phyloP scores from a whole-genome alignment of 2,329 filamentous ascomycete genomes.

The Pestalotiopsis sp. region DNA sequence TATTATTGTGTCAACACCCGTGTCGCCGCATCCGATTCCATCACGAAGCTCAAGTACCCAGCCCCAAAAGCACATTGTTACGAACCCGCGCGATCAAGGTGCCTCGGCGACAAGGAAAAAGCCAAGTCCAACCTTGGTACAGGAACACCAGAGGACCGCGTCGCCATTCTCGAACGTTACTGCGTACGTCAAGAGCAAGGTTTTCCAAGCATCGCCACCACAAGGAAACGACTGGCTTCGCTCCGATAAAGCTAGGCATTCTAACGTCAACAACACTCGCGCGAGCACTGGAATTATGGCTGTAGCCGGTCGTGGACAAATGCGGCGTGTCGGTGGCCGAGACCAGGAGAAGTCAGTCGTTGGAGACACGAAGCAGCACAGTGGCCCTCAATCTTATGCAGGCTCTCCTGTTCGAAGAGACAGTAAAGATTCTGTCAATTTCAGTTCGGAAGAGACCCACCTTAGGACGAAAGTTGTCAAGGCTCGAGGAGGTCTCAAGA shows the following conservation, averaged over 20 bases:
- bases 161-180: conserved; percentile 1
- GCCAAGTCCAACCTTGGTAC: neutral
- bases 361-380: neutral
- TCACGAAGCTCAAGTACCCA: neutral
- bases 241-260: conserved; percentile 18
- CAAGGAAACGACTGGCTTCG: conserved; percentile 27
- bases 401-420: neutral
- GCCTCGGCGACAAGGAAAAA: too few relatives aligned
- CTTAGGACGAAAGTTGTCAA: neutral
- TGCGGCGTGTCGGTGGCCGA: conserved; percentile 3
- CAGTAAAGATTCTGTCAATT: neutral
- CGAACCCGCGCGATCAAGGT: neutral
- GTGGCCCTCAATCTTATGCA: neutral
- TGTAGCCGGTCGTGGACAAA: conserved; percentile 18
- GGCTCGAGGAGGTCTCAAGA: neutral
- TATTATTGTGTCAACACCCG: neutral
- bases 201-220: conserved; percentile 24
- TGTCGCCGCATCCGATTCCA: neutral
- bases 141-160: neutral
- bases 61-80: neutral
- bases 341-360: neutral
- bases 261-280: neutral
- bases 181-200: conserved; percentile 20
- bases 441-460: neutral
- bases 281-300: conserved; percentile 15